phyloP scores from a whole-genome alignment of 2,329 filamentous ascomycete genomes.

The Acrodontium crateriforme region DNA sequence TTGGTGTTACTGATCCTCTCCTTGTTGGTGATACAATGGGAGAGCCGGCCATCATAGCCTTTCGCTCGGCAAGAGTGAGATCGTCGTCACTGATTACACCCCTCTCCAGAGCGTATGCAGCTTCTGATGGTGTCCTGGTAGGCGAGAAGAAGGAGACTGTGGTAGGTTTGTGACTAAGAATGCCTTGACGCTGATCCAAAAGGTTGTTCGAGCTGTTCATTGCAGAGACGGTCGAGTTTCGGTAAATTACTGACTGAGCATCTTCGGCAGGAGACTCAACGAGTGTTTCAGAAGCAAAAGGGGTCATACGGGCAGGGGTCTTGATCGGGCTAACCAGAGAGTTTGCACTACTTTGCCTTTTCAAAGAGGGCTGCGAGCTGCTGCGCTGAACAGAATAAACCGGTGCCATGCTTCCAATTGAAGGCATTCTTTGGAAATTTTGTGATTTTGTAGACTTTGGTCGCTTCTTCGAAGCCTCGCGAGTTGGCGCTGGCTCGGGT shows the following conservation, averaged over 20 bases:
- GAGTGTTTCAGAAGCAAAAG: no score
- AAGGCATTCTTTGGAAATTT: conserved; percentile 5
- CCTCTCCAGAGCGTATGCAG: no score
- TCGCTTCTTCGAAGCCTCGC: conserved; percentile 4
- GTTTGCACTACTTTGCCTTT: conserved; percentile 6
- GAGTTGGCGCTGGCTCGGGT: conserved; percentile 37
- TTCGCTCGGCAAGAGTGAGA: conserved; percentile 55
- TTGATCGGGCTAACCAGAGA: conserved; percentile 1
- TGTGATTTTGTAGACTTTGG: conserved; percentile 6
- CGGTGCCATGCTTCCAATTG: conserved; percentile 5
- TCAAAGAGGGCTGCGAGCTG: conserved; percentile 3
- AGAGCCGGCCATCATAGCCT: conserved; percentile 24
- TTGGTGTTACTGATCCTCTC: conserved; percentile 3
- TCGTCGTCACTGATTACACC: conserved; percentile 42
- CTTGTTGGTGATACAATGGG: conserved; percentile 11
- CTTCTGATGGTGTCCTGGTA: conserved; percentile 17
- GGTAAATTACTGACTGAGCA: conserved; percentile 1
- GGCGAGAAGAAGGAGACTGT: conserved; percentile 25
- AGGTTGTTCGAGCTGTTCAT: conserved; percentile 30
- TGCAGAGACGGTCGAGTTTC: conserved; percentile 11
- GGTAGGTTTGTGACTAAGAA: conserved; percentile 30
- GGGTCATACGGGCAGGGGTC: no score
- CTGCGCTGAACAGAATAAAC: conserved; percentile 9
- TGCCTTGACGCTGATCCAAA: conserved; percentile 40
- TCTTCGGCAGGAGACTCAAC: conserved; percentile 3